Percentiles rank a stretch among this genome's conserved stretches.
Conservation (phyloP, 164 flowering plant genomes). For the Tetrastigma voinierianum region DNA sequence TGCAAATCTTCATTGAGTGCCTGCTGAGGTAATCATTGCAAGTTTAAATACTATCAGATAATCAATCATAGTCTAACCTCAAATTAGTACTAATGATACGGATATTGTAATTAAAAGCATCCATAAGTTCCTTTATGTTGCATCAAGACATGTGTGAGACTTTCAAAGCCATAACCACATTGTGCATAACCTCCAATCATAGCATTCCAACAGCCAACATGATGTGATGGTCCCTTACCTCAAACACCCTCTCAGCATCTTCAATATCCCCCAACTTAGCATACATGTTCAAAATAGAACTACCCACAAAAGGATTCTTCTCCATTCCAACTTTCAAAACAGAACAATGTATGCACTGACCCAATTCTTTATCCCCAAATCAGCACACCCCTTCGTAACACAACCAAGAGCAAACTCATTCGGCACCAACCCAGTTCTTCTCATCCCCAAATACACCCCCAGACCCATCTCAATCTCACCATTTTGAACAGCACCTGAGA, state of each 20-base stretch:
- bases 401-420: constrained; percentile 55
- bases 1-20: too few relatives aligned
- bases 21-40: too few relatives aligned
- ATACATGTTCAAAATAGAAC: constrained; percentile 42
- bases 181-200: too few relatives aligned
- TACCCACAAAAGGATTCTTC: constrained; percentile 36
- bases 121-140: too few relatives aligned
- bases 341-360: constrained; percentile 38
- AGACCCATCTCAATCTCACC: constrained; percentile 38
- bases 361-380: constrained; percentile 17
- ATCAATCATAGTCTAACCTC: too few relatives aligned
- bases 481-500: constrained; percentile 37
- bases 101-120: too few relatives aligned
- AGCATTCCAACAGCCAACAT: constrained; percentile 55
- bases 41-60: too few relatives aligned
- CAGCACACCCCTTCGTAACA: constrained; percentile 35
- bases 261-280: constrained; percentile 33
- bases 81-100: too few relatives aligned
- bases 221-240: constrained; percentile 20
- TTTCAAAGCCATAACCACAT: too few relatives aligned
- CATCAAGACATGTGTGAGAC: too few relatives aligned
- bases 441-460: constrained; percentile 34
- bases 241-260: constrained; percentile 34
- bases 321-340: constrained; percentile 41
- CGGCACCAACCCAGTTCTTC: constrained; percentile 33